Evolutionary conservation across 2,329 filamentous ascomycete genomes (phyloP), one percentile per base, ranked within the genome.

Genomic region (Aspergillus novoparasiticus): DNA sequence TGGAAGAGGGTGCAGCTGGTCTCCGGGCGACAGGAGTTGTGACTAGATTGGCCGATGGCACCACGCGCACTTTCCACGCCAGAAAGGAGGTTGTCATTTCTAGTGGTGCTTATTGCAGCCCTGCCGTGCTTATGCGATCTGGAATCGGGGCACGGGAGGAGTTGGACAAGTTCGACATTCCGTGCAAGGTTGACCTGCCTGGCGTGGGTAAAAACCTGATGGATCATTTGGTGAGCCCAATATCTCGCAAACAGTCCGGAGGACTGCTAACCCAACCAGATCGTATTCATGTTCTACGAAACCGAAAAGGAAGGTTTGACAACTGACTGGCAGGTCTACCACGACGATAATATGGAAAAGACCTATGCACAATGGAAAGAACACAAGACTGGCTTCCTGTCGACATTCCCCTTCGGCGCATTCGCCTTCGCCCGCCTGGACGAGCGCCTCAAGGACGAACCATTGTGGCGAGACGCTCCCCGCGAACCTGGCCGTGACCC

Each of bases 361-460:
- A 81, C 84, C 0, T 85, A 85, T 68, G 73, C 80, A 14, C 79
- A 85, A 55, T 90, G 85, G 82, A 83, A 86, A 71, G 82, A 86
- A 34, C 81, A 85, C 57, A 87, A 87, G 69, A 79, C 80, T 2
- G 87, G 88, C 1, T 80, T 86, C 39, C 76, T 89, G 1, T 85
- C 87, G 1, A 84, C 81, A 0, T 89, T 89, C 68, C 87, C 87
- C 11, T 90, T 89, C 58, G 87, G 87, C 46, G 81, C 82, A 12
- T 89, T 89, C 61, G 86, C 83, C 12, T 90, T 83, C 67, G 84
- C 87, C 6, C 82, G 87, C n/a, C 78, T 90, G 0, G 86, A 89
- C 63, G 82, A 87, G 10, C 84, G 87, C 8, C 81, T 90, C 1
- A 76, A 81, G 53, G 79, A 86, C 66, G 83, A 84, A 1, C 77